phyloP scores from a whole-genome alignment of 768 basidiomycete genomes.

The Hygrophoropsis aurantiaca region DNA sequence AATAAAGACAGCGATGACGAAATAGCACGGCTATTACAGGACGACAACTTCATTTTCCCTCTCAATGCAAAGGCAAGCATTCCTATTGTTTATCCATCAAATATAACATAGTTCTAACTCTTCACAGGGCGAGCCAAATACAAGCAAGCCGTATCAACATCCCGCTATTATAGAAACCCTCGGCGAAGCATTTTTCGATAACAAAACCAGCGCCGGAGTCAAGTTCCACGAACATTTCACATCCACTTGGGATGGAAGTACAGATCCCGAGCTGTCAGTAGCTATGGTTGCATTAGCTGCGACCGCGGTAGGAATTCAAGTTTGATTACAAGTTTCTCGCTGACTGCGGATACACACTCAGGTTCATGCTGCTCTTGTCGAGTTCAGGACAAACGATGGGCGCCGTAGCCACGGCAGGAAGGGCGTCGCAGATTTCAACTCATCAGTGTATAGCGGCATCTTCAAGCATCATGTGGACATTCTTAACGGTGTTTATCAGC shows the following conservation, averaged over 20 bases:
- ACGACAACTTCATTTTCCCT: background rate
- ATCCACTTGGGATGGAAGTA: background rate
- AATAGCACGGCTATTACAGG: background rate
- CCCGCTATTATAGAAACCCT: background rate
- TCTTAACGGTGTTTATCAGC: too few relatives aligned
- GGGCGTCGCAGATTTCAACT: too few relatives aligned
- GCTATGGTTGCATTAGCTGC: background rate
- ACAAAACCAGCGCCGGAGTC: background rate
- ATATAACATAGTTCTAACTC: background rate
- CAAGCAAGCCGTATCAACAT: background rate
- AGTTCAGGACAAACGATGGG: too few relatives aligned
- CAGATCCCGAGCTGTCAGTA: conserved; percentile 1
- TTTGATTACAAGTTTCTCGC: too few relatives aligned
- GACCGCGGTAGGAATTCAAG: conserved; percentile 3
- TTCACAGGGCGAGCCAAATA: background rate
- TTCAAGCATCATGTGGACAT: too few relatives aligned
- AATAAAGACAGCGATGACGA: background rate
- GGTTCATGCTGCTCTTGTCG: too few relatives aligned
- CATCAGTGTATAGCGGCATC: too few relatives aligned
- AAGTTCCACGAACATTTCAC: background rate
- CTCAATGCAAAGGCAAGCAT: background rate
- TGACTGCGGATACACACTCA: too few relatives aligned
- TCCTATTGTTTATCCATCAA: too few relatives aligned
- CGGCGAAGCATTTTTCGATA: background rate
- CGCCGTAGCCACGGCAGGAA: too few relatives aligned